Evolutionary conservation across 805 yeast species (phyloP), one percentile per base, ranked within the genome.

Genomic region (Teunomyces stri): DNA sequence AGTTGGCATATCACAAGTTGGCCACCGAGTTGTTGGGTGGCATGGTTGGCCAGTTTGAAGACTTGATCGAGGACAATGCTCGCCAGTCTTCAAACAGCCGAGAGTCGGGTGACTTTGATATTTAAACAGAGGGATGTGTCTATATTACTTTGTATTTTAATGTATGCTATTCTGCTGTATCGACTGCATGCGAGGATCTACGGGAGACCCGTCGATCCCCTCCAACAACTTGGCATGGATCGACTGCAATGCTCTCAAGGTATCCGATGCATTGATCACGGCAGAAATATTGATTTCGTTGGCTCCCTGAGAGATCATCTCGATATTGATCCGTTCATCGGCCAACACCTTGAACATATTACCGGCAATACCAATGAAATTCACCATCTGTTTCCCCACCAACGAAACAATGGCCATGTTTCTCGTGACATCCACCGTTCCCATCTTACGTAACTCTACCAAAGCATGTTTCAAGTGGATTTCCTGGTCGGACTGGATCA

Each of bases 281-380:
- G 97, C 95, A 29, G 96, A 87, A 45, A 94, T 94, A 66, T 94
- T 94, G 61, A 94, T 94, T 70, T 94, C 99, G 61, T 92, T 92
- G 15, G 98, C 97, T 59, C 99, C 99, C 76, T 94, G 99, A 48
- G 90, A 81, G 69, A 94, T 94, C 99, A 94, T 94, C 69, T 94
- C 99, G 57, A 94, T 89, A 69, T 94, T 94, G 62, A 94, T 86
- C 40, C 81, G 80, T 59, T 92, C 95, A 61, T 88, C 91, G 6
- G 98, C 97, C 56, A 94, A 74, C 1, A 95, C 89, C 57, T 90
- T 84, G 73, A 94, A 94, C 96, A 92, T 92, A 55, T 89, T 85
- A 41, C 97, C 97, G 0, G 99, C 99, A 63, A 89, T 91, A 62
- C 99, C 99, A 51, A 94, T 88, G 64, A 86, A 81, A 64, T 91